phyloP scores from a whole-genome alignment of 495 filamentous ascomycete genomes.

The Thermothielavioides terrestris region DNA sequence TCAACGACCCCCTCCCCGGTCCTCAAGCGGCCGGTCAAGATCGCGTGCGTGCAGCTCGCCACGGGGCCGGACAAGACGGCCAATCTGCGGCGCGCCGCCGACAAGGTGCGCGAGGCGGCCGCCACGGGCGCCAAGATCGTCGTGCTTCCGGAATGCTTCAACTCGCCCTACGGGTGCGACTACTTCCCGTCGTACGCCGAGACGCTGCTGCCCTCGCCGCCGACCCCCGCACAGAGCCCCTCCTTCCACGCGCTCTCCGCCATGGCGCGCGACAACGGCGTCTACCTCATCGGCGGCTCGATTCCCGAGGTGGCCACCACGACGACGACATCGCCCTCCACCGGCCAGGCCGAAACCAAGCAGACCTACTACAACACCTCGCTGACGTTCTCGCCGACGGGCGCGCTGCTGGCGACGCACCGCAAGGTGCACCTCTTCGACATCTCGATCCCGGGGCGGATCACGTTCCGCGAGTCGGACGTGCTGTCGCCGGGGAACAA shows the following conservation, averaged over 20 bases:
- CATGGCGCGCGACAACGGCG: slow-evolving; percentile 64
- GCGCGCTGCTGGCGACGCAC: slow-evolving; percentile 72
- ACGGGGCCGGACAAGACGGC: slow-evolving; percentile 70
- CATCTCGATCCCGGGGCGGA: slow-evolving; percentile 93
- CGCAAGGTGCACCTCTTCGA: slow-evolving; percentile 98
- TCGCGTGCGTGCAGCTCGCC: slow-evolving; percentile 76
- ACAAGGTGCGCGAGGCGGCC: slow-evolving; percentile 77
- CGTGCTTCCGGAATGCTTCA: slow-evolving; percentile 84
- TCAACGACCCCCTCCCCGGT: slow-evolving; percentile 44
- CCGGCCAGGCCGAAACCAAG: background rate
- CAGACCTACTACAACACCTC: slow-evolving; percentile 88
- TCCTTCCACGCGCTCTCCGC: slow-evolving; percentile 75
- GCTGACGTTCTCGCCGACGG: slow-evolving; percentile 70
- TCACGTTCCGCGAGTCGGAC: slow-evolving; percentile 83
- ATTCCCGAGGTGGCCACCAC: slow-evolving; percentile 66
- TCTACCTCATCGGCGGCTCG: slow-evolving; percentile 82
- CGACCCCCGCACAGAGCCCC: slow-evolving; percentile 59
- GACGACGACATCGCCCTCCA: background rate
- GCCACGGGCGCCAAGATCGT: slow-evolving; percentile 63
- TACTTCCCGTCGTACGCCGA: slow-evolving; percentile 92
- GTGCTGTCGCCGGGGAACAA: slow-evolving; percentile 76
- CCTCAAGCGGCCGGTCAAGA: slow-evolving; percentile 66
- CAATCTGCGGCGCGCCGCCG: slow-evolving; percentile 75
- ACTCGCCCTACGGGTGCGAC: slow-evolving; percentile 88
- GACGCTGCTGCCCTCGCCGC: slow-evolving; percentile 69